Evolutionary conservation across 768 basidiomycete genomes (phyloP).

Genomic region (Hericium rajendrae): DNA sequence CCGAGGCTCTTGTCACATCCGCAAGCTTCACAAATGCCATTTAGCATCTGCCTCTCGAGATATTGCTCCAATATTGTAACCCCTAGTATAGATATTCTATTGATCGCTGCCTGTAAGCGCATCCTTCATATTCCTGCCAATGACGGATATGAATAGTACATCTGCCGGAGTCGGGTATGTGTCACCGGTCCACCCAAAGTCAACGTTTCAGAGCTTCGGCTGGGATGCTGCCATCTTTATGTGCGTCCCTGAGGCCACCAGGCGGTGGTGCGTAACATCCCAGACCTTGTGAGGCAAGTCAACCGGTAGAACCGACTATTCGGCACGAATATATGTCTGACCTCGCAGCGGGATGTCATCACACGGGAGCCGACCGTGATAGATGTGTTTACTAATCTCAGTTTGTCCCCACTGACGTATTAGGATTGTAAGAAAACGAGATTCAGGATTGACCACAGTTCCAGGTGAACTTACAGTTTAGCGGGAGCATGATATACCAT

Average conservation of each 20-base stretch:
- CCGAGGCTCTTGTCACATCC: no score
- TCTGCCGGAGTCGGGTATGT: no score
- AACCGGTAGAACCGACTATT: background rate
- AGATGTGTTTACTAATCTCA: background rate
- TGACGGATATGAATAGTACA: no score
- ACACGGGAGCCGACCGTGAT: background rate
- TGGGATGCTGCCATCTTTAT: slow-evolving; percentile 1
- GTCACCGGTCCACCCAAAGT: background rate
- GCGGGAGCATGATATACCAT: slow-evolving; percentile 4
- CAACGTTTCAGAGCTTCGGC: background rate
- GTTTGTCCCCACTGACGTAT: background rate
- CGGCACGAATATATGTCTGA: background rate
- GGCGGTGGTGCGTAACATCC: background rate
- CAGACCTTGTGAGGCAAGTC: background rate
- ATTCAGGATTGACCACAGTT: background rate
- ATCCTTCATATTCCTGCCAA: no score
- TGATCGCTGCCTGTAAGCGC: no score
- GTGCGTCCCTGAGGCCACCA: background rate
- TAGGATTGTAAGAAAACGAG: background rate
- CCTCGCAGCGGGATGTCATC: background rate
- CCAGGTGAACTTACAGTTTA: background rate
- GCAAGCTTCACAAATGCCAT: no score
- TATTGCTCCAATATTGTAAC: no score
- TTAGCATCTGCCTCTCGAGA: no score
- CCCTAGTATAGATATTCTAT: no score